phyloP scores from a whole-genome alignment of 2,329 filamentous ascomycete genomes.

The Fusarium euwallaceae region DNA sequence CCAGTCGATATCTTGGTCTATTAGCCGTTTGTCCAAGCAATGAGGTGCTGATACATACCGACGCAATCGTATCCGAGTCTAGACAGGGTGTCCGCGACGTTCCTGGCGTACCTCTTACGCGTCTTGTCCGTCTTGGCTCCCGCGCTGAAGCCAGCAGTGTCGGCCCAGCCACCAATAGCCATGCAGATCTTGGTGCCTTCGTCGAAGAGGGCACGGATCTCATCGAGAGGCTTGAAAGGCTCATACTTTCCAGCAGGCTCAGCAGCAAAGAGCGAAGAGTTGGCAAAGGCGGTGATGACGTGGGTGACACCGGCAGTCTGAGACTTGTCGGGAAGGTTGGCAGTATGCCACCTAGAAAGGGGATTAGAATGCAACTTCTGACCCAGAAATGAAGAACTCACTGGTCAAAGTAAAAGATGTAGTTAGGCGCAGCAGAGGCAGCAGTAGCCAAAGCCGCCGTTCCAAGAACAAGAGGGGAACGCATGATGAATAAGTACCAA shows the following conservation, averaged over 20 bases:
- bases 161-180: conserved; percentile 76
- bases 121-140: conserved; percentile 62
- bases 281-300: conserved; percentile 68
- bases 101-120: conserved; percentile 67
- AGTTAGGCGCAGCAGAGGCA: conserved; percentile 42
- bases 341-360: conserved; percentile 56
- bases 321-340: conserved; percentile 51
- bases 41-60: conserved; percentile 55
- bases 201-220: conserved; percentile 66
- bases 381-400: conserved; percentile 43
- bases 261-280: conserved; percentile 62
- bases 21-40: not conserved
- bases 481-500: not conserved
- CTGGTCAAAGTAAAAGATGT: conserved; percentile 62
- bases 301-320: conserved; percentile 63
- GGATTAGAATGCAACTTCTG: not conserved
- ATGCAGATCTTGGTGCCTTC: conserved; percentile 70
- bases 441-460: not conserved
- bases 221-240: conserved; percentile 66
- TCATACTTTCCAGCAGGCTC: conserved; percentile 55
- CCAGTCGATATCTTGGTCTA: conserved; percentile 74
- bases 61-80: conserved; percentile 71
- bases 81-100: conserved; percentile 67
- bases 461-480: not conserved
- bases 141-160: conserved; percentile 67